Evolutionary conservation across 148 eudicot genomes (phyloP).

Genomic region (Amaranthus hypochondriacus): DNA sequence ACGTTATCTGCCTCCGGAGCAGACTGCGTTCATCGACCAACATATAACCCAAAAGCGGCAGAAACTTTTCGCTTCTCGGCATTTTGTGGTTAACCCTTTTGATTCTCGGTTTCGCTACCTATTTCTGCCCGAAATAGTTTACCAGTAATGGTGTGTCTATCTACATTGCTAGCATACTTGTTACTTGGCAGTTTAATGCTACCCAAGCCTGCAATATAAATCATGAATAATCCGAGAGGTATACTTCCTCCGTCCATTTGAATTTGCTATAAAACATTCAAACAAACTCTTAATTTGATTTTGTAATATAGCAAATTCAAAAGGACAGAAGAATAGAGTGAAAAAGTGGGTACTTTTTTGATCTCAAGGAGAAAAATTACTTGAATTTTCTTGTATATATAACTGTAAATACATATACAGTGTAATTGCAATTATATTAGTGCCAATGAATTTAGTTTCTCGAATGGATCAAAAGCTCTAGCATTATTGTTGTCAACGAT

Average conservation of each 20-base stretch:
- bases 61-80: conserved; percentile 28
- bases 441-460: conserved; percentile 5
- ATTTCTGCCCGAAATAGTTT: conserved; percentile 27
- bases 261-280: too few relatives aligned
- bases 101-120: conserved; percentile 37
- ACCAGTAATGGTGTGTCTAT: conserved; percentile 12
- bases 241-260: too few relatives aligned
- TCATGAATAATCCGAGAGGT: conserved; percentile 1
- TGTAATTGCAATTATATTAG: conserved; percentile 12
- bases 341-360: conserved; percentile 18
- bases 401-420: conserved; percentile 28
- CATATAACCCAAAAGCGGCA: conserved; percentile 35
- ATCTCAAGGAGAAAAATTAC: conserved; percentile 1
- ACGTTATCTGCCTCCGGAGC: conserved; percentile 30
- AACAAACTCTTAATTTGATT: too few relatives aligned
- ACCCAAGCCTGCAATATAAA: conserved; percentile 20
- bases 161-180: conserved; percentile 4
- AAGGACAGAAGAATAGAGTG: conserved; percentile 16
- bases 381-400: conserved; percentile 15
- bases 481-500: too few relatives aligned
- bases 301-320: too few relatives aligned
- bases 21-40: conserved; percentile 33
- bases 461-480: background rate
- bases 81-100: conserved; percentile 28
- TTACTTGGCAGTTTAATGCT: background rate